Evolutionary conservation across 1,284 basidiomycete genomes (phyloP).

Genomic region (Apiotrichum montevideense): DNA sequence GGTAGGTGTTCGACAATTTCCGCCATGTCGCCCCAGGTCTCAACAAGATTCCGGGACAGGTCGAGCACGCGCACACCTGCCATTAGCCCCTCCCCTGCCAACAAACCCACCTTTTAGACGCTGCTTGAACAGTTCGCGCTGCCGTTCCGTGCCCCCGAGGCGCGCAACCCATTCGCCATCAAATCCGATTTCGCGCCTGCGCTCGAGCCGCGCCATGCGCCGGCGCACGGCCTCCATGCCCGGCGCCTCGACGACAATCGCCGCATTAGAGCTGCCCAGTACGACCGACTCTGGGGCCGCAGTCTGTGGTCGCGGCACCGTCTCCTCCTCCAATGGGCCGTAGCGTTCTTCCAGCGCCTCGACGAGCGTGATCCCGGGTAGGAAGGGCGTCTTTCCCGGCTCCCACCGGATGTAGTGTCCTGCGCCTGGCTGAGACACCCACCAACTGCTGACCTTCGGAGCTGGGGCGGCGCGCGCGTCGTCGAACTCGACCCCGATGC

Average conservation of each 20-base stretch:
- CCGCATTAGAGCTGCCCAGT: conserved; percentile 71
- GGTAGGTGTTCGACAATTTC: conserved; percentile 61
- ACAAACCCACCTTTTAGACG: conserved; percentile 23
- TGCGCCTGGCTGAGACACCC: conserved; percentile 58
- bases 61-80: conserved; percentile 73
- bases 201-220: conserved; percentile 62
- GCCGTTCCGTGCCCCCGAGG: conserved; percentile 51
- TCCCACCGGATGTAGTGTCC: conserved; percentile 39
- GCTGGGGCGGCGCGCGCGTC: conserved; percentile 49
- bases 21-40: conserved; percentile 65
- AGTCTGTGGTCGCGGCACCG: too few species aligned
- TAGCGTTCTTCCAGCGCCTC: conserved; percentile 71
- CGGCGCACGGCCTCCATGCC: conserved; percentile 68
- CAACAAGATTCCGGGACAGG: conserved; percentile 70
- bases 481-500: conserved; percentile 97
- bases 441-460: conserved; percentile 52
- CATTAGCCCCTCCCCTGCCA: conserved; percentile 9
- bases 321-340: conserved; percentile 15
- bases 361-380: conserved; percentile 64
- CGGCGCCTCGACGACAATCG: conserved; percentile 81
- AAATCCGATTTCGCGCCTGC: conserved; percentile 69
- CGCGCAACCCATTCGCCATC: conserved; percentile 58
- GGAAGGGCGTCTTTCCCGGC: neutral
- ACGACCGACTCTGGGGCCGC: conserved; percentile 46
- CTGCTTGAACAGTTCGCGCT: conserved; percentile 21